Conservation (phyloP, 495 filamentous ascomycete species). For the Xeromyces bisporus region DNA sequence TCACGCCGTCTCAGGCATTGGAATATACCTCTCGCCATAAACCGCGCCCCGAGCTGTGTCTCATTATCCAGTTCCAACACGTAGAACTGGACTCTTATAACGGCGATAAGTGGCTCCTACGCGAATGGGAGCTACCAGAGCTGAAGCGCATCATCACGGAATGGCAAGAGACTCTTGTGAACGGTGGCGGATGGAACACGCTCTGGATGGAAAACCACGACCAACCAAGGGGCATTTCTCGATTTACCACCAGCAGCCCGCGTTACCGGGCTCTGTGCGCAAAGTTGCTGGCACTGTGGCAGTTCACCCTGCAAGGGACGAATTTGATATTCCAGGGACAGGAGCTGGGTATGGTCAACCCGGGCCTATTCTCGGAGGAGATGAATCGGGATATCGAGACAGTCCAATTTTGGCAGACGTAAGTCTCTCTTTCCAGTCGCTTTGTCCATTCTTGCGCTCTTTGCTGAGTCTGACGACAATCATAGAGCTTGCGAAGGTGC, state of each 20-base stretch:
- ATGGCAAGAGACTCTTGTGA: constrained; percentile 8
- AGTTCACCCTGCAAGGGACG: constrained; percentile 37
- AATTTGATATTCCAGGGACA: constrained; percentile 50
- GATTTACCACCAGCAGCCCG: constrained; percentile 28
- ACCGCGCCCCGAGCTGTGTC: constrained; percentile 30
- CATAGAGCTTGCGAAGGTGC: constrained; percentile 4
- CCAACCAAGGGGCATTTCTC: constrained; percentile 35
- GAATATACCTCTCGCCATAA: constrained; percentile 28
- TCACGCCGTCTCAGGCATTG: constrained; percentile 29
- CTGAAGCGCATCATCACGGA: constrained; percentile 33
- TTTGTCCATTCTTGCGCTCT: constrained; percentile 3
- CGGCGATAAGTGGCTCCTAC: constrained; percentile 21
- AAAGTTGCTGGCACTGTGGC: constrained; percentile 38
- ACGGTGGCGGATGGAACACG: constrained; percentile 36
- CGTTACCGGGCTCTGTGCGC: constrained; percentile 21
- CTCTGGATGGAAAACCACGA: constrained; percentile 49
- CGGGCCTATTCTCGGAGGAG: constrained; percentile 32
- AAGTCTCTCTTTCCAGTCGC: not conserved
- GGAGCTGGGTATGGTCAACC: constrained; percentile 50
- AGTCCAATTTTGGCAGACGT: constrained; percentile 32
- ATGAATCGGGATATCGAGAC: constrained; percentile 46
- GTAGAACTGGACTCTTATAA: constrained; percentile 32
- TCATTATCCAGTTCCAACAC: constrained; percentile 45
- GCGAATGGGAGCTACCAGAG: constrained; percentile 25
- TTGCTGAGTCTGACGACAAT: constrained; percentile 6